phyloP scores from a whole-genome alignment of 305 asterid genomes.

The Salvia sclarea region DNA sequence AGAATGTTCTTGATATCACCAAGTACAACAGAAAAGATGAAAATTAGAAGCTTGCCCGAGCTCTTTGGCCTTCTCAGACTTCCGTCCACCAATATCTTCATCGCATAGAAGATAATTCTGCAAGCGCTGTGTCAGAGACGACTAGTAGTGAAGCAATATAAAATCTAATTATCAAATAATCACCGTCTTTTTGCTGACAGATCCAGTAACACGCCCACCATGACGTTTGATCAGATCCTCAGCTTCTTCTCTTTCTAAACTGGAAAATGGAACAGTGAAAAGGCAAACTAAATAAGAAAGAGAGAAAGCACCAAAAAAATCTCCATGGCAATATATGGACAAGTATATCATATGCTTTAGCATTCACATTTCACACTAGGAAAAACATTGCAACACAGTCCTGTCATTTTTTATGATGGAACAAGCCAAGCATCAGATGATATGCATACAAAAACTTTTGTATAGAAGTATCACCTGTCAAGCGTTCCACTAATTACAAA shows the following conservation, averaged over 20 bases:
- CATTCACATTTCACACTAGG: slow-evolving; percentile 22
- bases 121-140: slow-evolving; percentile 34
- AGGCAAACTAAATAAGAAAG: slow-evolving; percentile 17
- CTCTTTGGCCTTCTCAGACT: slow-evolving; percentile 85
- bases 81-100: slow-evolving; percentile 92
- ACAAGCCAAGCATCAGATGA: slow-evolving; percentile 11
- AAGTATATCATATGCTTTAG: slow-evolving; percentile 8
- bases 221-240: slow-evolving; percentile 96
- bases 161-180: slow-evolving; percentile 33
- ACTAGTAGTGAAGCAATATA: slow-evolving; percentile 26
- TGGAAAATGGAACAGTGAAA: slow-evolving; percentile 40
- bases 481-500: slow-evolving; percentile 98
- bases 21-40: slow-evolving; percentile 15
- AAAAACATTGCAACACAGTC: slow-evolving; percentile 1
- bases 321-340: neutral
- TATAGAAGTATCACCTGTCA: slow-evolving; percentile 65
- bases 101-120: slow-evolving; percentile 96
- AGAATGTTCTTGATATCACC: slow-evolving; percentile 18
- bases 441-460: slow-evolving; percentile 19
- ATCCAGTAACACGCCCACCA: slow-evolving; percentile 98
- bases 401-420: neutral
- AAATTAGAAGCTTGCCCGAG: slow-evolving; percentile 69
- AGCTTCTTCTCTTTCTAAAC: slow-evolving; percentile 99
- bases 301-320: slow-evolving; percentile 12
- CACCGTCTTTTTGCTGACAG: slow-evolving; percentile 99